Evolutionary conservation across 2,329 filamentous ascomycete species (phyloP), one percentile per base, ranked within the genome.

Genomic region (Fusarium agapanthi): DNA sequence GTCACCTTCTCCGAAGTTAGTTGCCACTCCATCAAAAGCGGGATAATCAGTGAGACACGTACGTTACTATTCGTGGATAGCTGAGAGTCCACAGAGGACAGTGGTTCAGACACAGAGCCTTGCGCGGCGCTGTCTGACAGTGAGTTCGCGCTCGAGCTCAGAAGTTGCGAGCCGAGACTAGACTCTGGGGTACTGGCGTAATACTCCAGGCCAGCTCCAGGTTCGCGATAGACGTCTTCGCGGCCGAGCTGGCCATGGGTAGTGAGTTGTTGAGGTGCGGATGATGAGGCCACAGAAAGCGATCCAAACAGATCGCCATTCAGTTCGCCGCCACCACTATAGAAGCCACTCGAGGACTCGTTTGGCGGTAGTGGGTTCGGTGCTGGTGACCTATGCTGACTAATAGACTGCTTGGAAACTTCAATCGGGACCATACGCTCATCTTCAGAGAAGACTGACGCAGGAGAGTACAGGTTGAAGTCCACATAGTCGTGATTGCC

Each of bases 381-480:
- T 32, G 64, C 69, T 47, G 60, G 66, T 62, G 69, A 67, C 56
- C 53, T 67, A 32, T 70, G 73, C 53, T 72, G 72, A 65, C 65
- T 69, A 54, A 68, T 56, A 30, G 56, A 50, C 54, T 75, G 69
- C 61, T 68, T 73, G 26, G 72, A 71, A 20, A 76, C 60, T 40
- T 76, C 74, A 53, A 80, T 75, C 20, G 79, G 71, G 64, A 79
- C 80, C 77, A 82, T 81, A 18, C 73, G 81, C 48, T 89, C 87
- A 65, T 88, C 87, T 62, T 87, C 86, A 20, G 86, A 81, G 76
- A 84, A 84, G 66, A 80, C 82, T 24, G 86, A 84, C 28, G 80
- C 79, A 6, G 87, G 87, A 55, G 87, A 89, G 81, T 84, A 89
- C 22, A 89, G 83, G 75, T 84, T 86, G 81, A 89, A 89, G 81